Evolutionary conservation across 306 rosid genomes (phyloP), one percentile per base, ranked within the genome.

Genomic region (Cucumis sativus): DNA sequence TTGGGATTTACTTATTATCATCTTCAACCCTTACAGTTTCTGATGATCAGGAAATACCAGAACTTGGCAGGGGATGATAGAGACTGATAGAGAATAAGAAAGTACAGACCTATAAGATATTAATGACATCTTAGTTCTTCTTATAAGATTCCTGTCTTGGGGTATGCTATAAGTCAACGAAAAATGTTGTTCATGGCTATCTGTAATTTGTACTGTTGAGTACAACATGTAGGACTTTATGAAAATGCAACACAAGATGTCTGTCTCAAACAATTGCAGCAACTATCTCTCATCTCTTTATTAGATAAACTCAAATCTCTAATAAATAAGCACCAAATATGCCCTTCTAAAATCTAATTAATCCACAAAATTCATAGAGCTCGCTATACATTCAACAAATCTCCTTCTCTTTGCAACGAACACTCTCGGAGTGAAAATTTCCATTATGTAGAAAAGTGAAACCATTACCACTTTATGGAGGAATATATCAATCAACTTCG

Each of bases 1-100:
- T 82, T 23, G 92, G 91, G 80, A 77, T 84, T 66, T 88, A 80
- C 85, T 80, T 92, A 8, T 67, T 88, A 60, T 78, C 90, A 69
- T 76, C 84, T n/a, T 77, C 95, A 56, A 83, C 80, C 72, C 77
- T 82, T 68, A 68, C 89, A 51, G 86, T 81, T 77, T 84, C 83
- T 65, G 89, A 87, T 68, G 86, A 87, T 69, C 87, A 89, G 77
- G 91, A 84, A 78, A 86, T 71, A 51, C 87, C 66, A 69, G 87
- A 82, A 11, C 88, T 81, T 77, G 90, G 88, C 79, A 86, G 90
- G 81, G 91, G 89, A 57, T 86, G 85, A 71, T 20, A 66, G 79
- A 41, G 76, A 77, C 18, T 16, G 70, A 56, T 23, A 73, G 58
- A 69, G 33, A 70, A 13, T 2, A 18, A 60, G 60, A 73, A 77